phyloP scores from a whole-genome alignment of 1,284 basidiomycete species.

The Xerocomus nothofagi region DNA sequence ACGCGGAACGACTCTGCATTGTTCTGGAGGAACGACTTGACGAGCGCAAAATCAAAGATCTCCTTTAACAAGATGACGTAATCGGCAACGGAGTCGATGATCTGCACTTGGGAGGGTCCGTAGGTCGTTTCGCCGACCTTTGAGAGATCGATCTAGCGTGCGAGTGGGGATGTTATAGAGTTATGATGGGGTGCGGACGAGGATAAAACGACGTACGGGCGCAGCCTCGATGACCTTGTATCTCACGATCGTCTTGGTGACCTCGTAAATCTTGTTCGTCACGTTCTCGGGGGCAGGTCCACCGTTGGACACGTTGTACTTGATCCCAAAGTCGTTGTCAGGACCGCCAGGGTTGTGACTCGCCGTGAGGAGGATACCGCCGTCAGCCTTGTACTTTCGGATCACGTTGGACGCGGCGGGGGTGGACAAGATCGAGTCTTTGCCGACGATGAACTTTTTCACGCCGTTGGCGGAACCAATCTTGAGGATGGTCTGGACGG shows the following conservation, averaged over 20 bases:
- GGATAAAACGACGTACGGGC: slow-evolving; percentile 51
- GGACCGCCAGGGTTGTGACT: slow-evolving; percentile 98
- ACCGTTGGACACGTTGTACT: slow-evolving; percentile 97
- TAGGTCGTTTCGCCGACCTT: slow-evolving; percentile 80
- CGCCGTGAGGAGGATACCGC: slow-evolving; percentile 97
- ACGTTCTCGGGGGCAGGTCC: slow-evolving; percentile 95
- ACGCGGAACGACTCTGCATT: slow-evolving; percentile 75
- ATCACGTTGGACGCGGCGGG: slow-evolving; percentile 97
- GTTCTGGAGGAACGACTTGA: slow-evolving; percentile 85
- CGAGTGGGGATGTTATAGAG: slow-evolving; percentile 3
- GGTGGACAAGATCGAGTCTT: slow-evolving; percentile 92
- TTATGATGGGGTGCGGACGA: too few species aligned
- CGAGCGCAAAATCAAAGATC: slow-evolving; percentile 95
- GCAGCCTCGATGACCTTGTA: slow-evolving; percentile 87
- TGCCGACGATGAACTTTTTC: slow-evolving; percentile 85
- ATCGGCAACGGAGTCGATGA: slow-evolving; percentile 94
- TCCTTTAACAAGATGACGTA: slow-evolving; percentile 82
- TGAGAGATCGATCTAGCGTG: slow-evolving; percentile 76
- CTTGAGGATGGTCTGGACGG: slow-evolving; percentile 88
- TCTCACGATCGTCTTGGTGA: slow-evolving; percentile 81
- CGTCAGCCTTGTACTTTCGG: slow-evolving; percentile 92
- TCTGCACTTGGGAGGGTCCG: slow-evolving; percentile 82
- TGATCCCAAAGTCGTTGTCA: slow-evolving; percentile 98
- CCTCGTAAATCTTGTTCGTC: slow-evolving; percentile 92
- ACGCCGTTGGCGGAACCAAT: slow-evolving; percentile 92